Evolutionary conservation across 129 eudicot genomes (phyloP).

Genomic region (Helianthus annuus): HanXRQr2.0-SUNRISE NC_035442.2:130784381-130784880

Average conservation of each 20-base stretch:
- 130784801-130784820: conserved; percentile 28
- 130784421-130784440: too few species aligned
- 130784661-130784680: neutral
- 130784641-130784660: neutral
- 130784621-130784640: neutral
- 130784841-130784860: conserved; percentile 59
- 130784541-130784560: conserved; percentile 74
- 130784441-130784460: conserved; percentile 49
- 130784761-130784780: conserved; percentile 15
- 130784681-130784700: neutral
- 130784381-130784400: too few species aligned
- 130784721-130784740: neutral
- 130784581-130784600: conserved; percentile 55
- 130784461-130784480: conserved; percentile 43
- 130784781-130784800: conserved; percentile 25
- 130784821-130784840: conserved; percentile 24
- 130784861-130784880: conserved; percentile 41
- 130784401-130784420: too few species aligned
- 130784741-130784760: neutral
- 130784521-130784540: conserved; percentile 54
- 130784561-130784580: conserved; percentile 77
- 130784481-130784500: conserved; percentile 42
- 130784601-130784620: conserved; percentile 43
- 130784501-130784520: conserved; percentile 61
- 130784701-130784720: neutral